Base-by-base conservation (phyloP, 805 yeast genomes). In the Starmera quercuum region DNA sequence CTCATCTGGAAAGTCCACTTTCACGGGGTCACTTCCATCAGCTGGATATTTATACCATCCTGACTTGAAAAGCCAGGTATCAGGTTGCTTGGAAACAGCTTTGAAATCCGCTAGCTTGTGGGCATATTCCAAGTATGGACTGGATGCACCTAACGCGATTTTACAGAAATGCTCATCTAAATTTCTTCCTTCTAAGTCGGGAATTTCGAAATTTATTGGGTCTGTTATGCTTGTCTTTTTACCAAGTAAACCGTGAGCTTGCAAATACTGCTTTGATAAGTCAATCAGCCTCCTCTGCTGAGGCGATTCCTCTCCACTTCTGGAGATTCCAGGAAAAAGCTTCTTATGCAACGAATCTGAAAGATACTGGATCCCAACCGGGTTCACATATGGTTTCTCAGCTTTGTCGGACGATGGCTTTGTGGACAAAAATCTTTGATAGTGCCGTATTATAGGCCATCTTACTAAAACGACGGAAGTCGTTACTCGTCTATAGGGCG, bases 151-250 rank as follows among this genome's bases (percentile, higher is more conserved):
- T 16, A 58, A 48, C 0, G 95, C 97, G 4, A 86, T 51, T 40
- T 71, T 68, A 45, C 75, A 69, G 53, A 92, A 92, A 62, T 92
- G 99, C 49, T 85, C 95, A 51, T 83, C 94, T 7, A 92, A 56
- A 7, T 77, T 61, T 1, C 53, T 37, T 0, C 97, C 98, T 33
- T 78, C 75, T n/a, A 90, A 53, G 17, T 59, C 55, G 0, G 99
- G 98, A 11, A 88, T 52, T 12, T 67, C 49, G 25, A 81, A 65
- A 13, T 56, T 47, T 2, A 85, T 73, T 0, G 95, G 88, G 2
- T 67, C 69, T 2, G 66, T 55, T 2, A 75, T 56, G 2, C 71
- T 68, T 2, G 95, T 83, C 40, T 73, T 71, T 49, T 84, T 86
- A 2, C 92, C 92, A 21, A 82, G 58, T n/a, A 88, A 63, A 2